A percentile compares a stretch with the other conserved stretches of the same genome.
phyloP scores from a whole-genome alignment of 225 moss, liverwort and hornwort genomes.

The Pseudoscleropodium purum region DNA sequence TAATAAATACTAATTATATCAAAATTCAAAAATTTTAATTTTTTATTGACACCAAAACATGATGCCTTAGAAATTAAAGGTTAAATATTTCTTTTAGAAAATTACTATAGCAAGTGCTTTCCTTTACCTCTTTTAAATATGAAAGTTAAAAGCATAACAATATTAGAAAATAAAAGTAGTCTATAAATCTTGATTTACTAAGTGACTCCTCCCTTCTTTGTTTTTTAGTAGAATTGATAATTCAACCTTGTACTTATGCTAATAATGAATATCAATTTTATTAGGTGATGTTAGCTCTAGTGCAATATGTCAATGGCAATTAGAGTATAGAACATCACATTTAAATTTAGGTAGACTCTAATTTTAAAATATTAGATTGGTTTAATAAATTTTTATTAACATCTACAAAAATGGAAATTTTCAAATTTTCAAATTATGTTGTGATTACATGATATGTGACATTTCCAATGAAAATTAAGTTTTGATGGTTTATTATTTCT shows the following conservation, averaged over 20 bases:
- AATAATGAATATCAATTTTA: not conserved
- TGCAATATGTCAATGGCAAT: not conserved
- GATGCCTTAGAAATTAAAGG: not conserved
- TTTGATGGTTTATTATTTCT: not conserved
- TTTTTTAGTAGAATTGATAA: not conserved
- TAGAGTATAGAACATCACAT: not conserved
- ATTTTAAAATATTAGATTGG: not conserved
- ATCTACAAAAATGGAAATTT: not conserved
- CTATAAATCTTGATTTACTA: not conserved
- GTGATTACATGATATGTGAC: not conserved
- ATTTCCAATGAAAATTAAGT: not conserved
- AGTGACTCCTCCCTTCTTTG: accelerated
- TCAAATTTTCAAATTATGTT: not conserved
- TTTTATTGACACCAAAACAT: not conserved
- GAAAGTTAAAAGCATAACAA: not conserved
- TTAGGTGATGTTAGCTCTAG: not conserved
- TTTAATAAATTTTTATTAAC: not conserved
- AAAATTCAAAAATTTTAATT: no score
- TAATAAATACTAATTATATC: no score
- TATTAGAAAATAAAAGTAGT: not conserved
- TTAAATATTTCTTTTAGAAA: not conserved
- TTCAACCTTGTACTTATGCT: not conserved
- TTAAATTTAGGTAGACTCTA: not conserved
- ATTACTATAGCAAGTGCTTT: not conserved
- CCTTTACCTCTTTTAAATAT: not conserved